Percentiles rank a stretch among this genome's conserved stretches.
Conservation (phyloP, 305 asterid species). For the Nicotiana rustica region DNA sequence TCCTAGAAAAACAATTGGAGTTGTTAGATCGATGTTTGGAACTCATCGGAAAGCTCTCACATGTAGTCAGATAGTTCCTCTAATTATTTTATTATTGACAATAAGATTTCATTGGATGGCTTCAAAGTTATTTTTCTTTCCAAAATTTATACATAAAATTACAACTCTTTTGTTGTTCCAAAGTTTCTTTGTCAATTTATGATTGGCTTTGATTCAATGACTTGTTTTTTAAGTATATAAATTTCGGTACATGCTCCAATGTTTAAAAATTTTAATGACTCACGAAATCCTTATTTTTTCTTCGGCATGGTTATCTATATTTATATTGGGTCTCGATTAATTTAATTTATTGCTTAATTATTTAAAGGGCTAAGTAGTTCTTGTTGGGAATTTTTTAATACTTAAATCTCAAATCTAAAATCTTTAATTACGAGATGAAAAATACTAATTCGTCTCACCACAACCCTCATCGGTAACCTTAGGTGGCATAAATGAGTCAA, state of each 20-base stretch:
- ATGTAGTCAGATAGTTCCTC: conserved; percentile 43
- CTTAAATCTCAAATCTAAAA: no score
- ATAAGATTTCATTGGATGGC: background rate
- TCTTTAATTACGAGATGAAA: no score
- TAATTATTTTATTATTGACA: background rate
- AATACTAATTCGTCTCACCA: no score
- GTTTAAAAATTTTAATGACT: background rate
- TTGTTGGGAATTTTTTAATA: no score
- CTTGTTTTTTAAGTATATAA: background rate
- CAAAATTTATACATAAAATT: background rate
- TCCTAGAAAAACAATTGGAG: background rate
- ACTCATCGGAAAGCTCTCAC: conserved; percentile 40
- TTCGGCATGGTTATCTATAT: no score
- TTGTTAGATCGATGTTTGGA: conserved; percentile 32
- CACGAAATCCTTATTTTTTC: background rate
- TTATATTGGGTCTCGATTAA: no score
- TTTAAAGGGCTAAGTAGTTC: no score
- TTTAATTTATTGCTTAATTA: no score
- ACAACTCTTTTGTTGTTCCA: background rate
- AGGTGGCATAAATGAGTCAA: no score
- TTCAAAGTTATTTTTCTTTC: background rate
- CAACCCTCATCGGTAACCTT: no score
- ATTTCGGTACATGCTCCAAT: background rate
- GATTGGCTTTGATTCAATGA: background rate
- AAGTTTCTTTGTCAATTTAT: background rate